phyloP scores from a whole-genome alignment of 257 asterid genomes.

The Ballota nigra region DNA sequence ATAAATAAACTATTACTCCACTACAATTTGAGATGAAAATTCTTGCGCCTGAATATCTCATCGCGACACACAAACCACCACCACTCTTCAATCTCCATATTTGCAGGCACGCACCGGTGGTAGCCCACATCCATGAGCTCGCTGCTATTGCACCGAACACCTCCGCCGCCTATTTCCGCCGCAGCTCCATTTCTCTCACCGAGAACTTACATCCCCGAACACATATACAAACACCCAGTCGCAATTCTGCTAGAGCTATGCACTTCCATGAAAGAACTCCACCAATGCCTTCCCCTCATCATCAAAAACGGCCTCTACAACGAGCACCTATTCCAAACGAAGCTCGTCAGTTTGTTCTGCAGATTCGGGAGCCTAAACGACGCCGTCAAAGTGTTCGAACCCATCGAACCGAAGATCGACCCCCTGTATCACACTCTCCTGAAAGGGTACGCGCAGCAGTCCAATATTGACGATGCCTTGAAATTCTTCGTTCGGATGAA shows the following conservation, averaged over 20 bases:
- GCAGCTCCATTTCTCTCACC: slow-evolving; percentile 40
- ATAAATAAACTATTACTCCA: too few relatives aligned
- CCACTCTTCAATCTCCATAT: neutral
- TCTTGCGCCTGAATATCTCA: neutral
- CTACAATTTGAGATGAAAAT: too few relatives aligned
- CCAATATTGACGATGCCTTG: slow-evolving; percentile 44
- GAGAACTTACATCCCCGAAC: slow-evolving; percentile 57
- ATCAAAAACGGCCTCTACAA: slow-evolving; percentile 65
- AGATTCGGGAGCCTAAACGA: slow-evolving; percentile 66
- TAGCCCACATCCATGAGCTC: slow-evolving; percentile 33
- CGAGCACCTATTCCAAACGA: slow-evolving; percentile 74
- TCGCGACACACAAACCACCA: neutral
- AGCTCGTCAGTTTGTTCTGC: slow-evolving; percentile 80
- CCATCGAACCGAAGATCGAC: slow-evolving; percentile 56
- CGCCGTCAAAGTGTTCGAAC: slow-evolving; percentile 68
- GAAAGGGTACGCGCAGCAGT: slow-evolving; percentile 54
- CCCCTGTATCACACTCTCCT: slow-evolving; percentile 76
- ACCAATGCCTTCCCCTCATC: slow-evolving; percentile 71
- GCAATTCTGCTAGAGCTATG: slow-evolving; percentile 80
- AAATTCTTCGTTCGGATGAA: slow-evolving; percentile 59
- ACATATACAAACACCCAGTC: slow-evolving; percentile 70
- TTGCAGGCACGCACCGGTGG: neutral
- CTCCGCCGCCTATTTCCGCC: slow-evolving; percentile 27
- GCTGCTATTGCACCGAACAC: slow-evolving; percentile 31
- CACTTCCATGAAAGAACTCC: slow-evolving; percentile 64